A percentile compares a stretch with the other conserved stretches of the same genome.
Evolutionary conservation across 73 alveolate species (phyloP).

Genomic region (Paramecium sexaurelia): DNA sequence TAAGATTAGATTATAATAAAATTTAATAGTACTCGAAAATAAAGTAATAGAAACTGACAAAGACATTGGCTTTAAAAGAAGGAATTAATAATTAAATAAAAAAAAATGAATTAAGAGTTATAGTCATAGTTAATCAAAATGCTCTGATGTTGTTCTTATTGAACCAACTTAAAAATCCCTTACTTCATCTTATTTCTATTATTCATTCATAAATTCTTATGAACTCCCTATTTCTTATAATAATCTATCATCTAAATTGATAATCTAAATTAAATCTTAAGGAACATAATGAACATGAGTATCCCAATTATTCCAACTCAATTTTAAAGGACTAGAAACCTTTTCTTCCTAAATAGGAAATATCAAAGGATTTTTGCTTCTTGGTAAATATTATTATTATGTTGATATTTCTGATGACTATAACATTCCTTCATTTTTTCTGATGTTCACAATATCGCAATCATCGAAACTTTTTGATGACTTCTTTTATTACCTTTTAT

Average conservation of each 20-base stretch:
- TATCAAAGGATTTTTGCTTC: neutral
- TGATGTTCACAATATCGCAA: neutral
- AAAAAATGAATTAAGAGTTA: slow-evolving; percentile 24
- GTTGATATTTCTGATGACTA: neutral
- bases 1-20: slow-evolving; percentile 33
- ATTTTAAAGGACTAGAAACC: neutral
- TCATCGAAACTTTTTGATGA: neutral
- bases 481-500: neutral
- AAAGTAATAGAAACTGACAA: slow-evolving; percentile 30
- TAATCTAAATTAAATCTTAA: neutral
- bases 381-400: neutral
- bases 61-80: slow-evolving; percentile 31
- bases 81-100: slow-evolving; percentile 5
- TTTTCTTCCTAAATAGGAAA: neutral
- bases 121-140: slow-evolving; percentile 22
- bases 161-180: neutral
- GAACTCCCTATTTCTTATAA: neutral
- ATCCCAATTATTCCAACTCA: neutral
- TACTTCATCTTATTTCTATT: neutral
- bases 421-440: neutral
- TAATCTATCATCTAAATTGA: neutral
- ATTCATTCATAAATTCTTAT: neutral
- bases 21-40: slow-evolving; percentile 27
- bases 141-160: neutral
- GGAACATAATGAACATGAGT: slow-evolving; percentile 3